Evolutionary conservation across 805 yeast genomes (phyloP).

Genomic region (Candida pseudofarinosa): DNA sequence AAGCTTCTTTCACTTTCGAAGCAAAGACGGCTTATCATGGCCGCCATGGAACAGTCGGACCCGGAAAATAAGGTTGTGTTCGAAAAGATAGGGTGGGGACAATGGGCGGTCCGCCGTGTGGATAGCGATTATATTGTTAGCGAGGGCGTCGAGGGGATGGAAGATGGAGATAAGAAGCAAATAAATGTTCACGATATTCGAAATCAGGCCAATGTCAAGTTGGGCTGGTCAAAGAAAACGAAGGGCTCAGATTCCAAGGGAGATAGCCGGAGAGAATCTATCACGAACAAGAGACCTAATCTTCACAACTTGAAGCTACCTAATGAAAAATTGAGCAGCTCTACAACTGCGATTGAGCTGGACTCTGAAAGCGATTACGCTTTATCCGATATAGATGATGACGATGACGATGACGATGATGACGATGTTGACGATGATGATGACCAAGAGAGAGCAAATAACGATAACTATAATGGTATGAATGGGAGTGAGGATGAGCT

Average conservation of each 20-base stretch:
- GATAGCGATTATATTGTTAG: slow-evolving; percentile 44
- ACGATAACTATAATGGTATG: slow-evolving; percentile 15
- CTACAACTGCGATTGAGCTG: slow-evolving; percentile 20
- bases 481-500: slow-evolving; percentile 12
- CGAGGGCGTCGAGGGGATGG: slow-evolving; percentile 35
- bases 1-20: slow-evolving; percentile 78
- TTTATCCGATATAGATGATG: slow-evolving; percentile 17
- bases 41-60: slow-evolving; percentile 77
- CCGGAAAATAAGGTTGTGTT: slow-evolving; percentile 60
- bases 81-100: slow-evolving; percentile 97
- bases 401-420: slow-evolving; percentile 38
- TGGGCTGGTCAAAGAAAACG: slow-evolving; percentile 39
- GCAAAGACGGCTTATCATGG: slow-evolving; percentile 86
- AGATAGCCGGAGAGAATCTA: slow-evolving; percentile 44
- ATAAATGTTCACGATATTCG: slow-evolving; percentile 30
- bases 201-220: slow-evolving; percentile 28
- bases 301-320: slow-evolving; percentile 47
- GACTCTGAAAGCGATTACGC: slow-evolving; percentile 30
- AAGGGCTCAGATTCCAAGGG: slow-evolving; percentile 4
- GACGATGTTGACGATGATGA: slow-evolving; percentile 29
- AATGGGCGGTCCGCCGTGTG: slow-evolving; percentile 77
- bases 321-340: slow-evolving; percentile 21
- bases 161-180: slow-evolving; percentile 20
- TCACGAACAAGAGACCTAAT: slow-evolving; percentile 43
- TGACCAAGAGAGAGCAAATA: slow-evolving; percentile 11